phyloP scores from a whole-genome alignment of 139 green algal species.

The Yamagishiella unicocca region DNA sequence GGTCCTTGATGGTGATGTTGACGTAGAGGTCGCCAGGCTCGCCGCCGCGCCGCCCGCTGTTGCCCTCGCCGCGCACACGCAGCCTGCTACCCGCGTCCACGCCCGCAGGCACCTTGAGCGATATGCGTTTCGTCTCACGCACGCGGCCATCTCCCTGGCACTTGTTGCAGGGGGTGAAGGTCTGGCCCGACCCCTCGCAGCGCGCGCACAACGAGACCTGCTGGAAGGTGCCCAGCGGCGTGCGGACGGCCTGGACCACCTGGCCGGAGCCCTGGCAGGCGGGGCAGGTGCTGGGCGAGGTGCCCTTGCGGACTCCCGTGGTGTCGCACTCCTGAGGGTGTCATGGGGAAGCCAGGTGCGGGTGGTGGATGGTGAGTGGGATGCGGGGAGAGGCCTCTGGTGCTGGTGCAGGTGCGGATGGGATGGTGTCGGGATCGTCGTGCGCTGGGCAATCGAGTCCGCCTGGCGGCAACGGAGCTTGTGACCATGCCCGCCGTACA shows the following conservation, averaged over 20 bases:
- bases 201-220: constrained; percentile 83
- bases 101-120: constrained; percentile 79
- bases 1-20: constrained; percentile 88
- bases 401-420: too few species aligned
- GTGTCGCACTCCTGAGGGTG: constrained; percentile 73
- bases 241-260: constrained; percentile 90
- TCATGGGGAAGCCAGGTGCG: not conserved
- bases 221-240: constrained; percentile 84
- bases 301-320: constrained; percentile 90
- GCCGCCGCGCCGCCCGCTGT: constrained; percentile 75
- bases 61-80: constrained; percentile 88
- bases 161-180: constrained; percentile 83
- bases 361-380: not conserved
- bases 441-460: too few species aligned
- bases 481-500: too few species aligned
- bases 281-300: constrained; percentile 82
- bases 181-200: constrained; percentile 87
- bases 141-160: constrained; percentile 95
- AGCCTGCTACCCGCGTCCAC: constrained; percentile 90
- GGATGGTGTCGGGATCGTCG: too few species aligned
- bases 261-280: constrained; percentile 94
- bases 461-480: too few species aligned
- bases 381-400: too few species aligned
- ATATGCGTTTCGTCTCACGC: constrained; percentile 90
- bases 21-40: constrained; percentile 95